These are phyloP conservation scores for Phaeotremella skinneri DNA, from an alignment of 768 basidiomycete genomes.

Conservation along the genomic window DNA sequence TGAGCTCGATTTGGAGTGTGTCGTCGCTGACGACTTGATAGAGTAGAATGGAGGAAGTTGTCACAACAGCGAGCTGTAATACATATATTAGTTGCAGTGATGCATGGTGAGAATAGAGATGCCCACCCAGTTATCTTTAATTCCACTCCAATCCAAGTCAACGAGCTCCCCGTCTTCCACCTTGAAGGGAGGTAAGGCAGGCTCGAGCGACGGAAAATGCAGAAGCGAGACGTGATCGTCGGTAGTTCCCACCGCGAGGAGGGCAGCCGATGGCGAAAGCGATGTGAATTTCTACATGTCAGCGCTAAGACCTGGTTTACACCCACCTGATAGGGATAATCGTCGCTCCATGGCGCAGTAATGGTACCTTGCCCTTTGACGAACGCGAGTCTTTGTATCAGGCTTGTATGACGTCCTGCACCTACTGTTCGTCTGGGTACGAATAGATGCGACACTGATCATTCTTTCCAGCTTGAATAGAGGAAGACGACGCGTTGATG, in stretches of 20 bases:
- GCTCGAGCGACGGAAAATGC: slow-evolving; percentile 60
- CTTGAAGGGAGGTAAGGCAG: slow-evolving; percentile 56
- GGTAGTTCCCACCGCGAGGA: slow-evolving; percentile 69
- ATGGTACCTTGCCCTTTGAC: slow-evolving; percentile 64
- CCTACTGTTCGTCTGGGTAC: slow-evolving; percentile 50
- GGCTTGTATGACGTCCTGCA: neutral
- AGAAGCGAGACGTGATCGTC: slow-evolving; percentile 69
- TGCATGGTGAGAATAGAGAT: neutral
- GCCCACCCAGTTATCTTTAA: slow-evolving; percentile 52
- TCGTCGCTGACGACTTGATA: slow-evolving; percentile 28
- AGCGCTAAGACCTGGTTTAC: slow-evolving; percentile 12
- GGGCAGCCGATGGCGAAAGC: slow-evolving; percentile 66
- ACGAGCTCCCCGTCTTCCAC: slow-evolving; percentile 68
- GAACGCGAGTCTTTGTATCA: slow-evolving; percentile 57
- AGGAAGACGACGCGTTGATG: slow-evolving; percentile 72
- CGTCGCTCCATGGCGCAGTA: slow-evolving; percentile 61
- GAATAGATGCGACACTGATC: slow-evolving; percentile 74
- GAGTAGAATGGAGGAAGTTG: slow-evolving; percentile 32
- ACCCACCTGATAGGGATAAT: slow-evolving; percentile 71
- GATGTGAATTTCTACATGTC: slow-evolving; percentile 75
- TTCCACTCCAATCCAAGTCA: slow-evolving; percentile 71
- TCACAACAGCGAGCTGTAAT: slow-evolving; percentile 45
- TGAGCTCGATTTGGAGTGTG: slow-evolving; percentile 22
- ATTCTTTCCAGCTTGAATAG: slow-evolving; percentile 66
- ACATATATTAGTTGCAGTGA: neutral